A percentile compares a stretch with the other conserved stretches of the same genome.
phyloP scores from a whole-genome alignment of 768 basidiomycete species.

The Cyclocybe cylindracea region DNA sequence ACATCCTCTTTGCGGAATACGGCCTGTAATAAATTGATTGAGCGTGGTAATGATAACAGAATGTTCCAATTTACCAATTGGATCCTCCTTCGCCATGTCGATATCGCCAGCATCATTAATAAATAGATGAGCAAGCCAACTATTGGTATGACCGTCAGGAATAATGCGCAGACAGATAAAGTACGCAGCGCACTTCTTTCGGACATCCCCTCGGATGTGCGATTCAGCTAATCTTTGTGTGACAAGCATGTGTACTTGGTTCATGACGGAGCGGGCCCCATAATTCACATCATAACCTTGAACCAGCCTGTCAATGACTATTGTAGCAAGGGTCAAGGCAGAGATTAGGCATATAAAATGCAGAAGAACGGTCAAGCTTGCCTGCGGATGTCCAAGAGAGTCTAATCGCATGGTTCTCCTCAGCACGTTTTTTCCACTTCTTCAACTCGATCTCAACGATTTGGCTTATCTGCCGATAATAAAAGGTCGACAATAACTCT shows the following conservation, averaged over 20 bases:
- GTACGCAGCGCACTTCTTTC: neutral
- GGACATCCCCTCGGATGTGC: constrained; percentile 1
- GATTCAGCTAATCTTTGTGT: neutral
- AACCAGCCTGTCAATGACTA: neutral
- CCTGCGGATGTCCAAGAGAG: constrained; percentile 1
- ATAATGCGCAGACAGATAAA: neutral
- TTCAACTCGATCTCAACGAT: neutral
- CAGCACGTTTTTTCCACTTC: constrained; percentile 6
- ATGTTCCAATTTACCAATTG: neutral
- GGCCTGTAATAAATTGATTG: neutral
- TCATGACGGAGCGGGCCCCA: constrained; percentile 3
- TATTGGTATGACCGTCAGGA: neutral
- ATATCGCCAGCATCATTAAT: neutral
- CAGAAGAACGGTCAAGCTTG: neutral
- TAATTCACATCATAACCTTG: constrained; percentile 5
- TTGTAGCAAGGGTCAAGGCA: neutral
- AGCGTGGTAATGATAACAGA: neutral
- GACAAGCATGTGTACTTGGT: neutral
- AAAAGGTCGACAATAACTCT: neutral
- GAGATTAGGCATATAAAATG: neutral
- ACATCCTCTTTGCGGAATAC: too few species aligned
- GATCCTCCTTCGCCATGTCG: constrained; percentile 1
- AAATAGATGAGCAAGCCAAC: constrained; percentile 1
- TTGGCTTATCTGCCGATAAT: neutral
- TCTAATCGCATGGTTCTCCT: constrained; percentile 1